Percentiles rank a stretch among this genome's conserved stretches.
Evolutionary conservation across 2,329 filamentous ascomycete genomes (phyloP).

Genomic region (Diplodia scrobiculata): DNA sequence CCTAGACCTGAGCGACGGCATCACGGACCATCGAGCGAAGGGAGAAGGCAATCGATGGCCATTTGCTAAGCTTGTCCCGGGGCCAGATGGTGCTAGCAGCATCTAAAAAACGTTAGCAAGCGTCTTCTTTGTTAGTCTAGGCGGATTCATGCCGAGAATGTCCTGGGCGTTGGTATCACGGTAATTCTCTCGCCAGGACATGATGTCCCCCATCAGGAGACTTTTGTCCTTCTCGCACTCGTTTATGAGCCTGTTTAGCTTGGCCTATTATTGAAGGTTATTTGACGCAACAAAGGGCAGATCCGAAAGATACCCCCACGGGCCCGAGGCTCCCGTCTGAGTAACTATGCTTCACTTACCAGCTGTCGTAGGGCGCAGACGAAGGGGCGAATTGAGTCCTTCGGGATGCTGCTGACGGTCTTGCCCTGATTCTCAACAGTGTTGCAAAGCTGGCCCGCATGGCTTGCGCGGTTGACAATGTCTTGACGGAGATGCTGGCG

Average conservation of each 20-base stretch:
- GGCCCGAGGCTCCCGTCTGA: background rate
- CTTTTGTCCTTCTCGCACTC: background rate
- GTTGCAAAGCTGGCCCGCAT: background rate
- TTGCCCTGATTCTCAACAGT: background rate
- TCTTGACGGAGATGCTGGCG: background rate
- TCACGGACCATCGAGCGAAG: background rate
- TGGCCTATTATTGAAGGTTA: background rate
- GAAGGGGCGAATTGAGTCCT: background rate
- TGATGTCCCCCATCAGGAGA: background rate
- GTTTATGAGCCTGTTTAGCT: background rate
- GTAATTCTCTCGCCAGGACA: background rate
- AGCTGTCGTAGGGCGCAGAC: background rate
- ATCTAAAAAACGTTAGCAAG: background rate
- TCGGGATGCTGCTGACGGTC: background rate
- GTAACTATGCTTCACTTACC: background rate
- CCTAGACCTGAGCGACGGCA: too few species aligned
- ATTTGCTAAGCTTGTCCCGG: background rate
- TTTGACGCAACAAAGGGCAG: background rate
- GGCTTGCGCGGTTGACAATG: background rate
- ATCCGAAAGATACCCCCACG: background rate
- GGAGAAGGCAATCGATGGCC: background rate
- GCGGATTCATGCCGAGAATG: background rate
- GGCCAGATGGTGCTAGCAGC: background rate
- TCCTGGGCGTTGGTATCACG: background rate
- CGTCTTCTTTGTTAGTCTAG: background rate